These are phyloP conservation scores for Wickerhamomyces kurtzmanii DNA, from an alignment of 805 yeast genomes.

Conservation along the genomic window DNA sequence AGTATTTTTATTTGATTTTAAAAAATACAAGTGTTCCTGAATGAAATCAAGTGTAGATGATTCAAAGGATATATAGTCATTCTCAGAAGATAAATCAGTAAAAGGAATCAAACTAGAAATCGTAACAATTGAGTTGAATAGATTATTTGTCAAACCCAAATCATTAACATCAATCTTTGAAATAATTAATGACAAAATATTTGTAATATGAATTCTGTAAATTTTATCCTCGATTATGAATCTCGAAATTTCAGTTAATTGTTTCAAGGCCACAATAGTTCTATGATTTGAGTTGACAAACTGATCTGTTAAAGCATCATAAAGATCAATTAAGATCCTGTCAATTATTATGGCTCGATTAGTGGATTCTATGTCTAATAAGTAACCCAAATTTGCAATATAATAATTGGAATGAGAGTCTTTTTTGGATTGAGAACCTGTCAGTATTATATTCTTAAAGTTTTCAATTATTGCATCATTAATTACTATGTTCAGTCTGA, in stretches of 20 bases:
- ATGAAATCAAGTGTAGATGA: constrained; percentile 45
- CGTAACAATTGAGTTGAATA: constrained; percentile 61
- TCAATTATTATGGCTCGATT: constrained; percentile 33
- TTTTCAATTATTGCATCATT: constrained; percentile 24
- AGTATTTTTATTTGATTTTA: constrained; percentile 21
- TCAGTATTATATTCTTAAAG: constrained; percentile 42
- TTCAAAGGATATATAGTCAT: constrained; percentile 29
- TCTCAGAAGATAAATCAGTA: constrained; percentile 35
- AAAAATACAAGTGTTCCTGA: constrained; percentile 46
- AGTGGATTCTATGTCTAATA: constrained; percentile 53
- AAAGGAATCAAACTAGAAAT: constrained; percentile 69
- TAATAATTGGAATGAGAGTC: constrained; percentile 45
- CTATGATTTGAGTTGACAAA: constrained; percentile 73
- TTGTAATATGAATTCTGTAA: constrained; percentile 70
- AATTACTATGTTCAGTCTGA: constrained; percentile 20
- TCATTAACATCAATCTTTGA: constrained; percentile 90
- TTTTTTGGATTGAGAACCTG: constrained; percentile 76
- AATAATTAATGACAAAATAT: constrained; percentile 57
- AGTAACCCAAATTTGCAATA: constrained; percentile 46
- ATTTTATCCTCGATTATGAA: constrained; percentile 53
- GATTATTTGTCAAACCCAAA: constrained; percentile 55
- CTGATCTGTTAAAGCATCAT: constrained; percentile 55
- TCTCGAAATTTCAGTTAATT: constrained; percentile 55
- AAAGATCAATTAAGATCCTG: constrained; percentile 56
- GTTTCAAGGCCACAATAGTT: constrained; percentile 59